A percentile compares a stretch with the other conserved stretches of the same genome.
These are phyloP conservation scores for Oryza meyeriana DNA, from an alignment of 176 grass and related monocot species.

Conservation along the genomic window DNA sequence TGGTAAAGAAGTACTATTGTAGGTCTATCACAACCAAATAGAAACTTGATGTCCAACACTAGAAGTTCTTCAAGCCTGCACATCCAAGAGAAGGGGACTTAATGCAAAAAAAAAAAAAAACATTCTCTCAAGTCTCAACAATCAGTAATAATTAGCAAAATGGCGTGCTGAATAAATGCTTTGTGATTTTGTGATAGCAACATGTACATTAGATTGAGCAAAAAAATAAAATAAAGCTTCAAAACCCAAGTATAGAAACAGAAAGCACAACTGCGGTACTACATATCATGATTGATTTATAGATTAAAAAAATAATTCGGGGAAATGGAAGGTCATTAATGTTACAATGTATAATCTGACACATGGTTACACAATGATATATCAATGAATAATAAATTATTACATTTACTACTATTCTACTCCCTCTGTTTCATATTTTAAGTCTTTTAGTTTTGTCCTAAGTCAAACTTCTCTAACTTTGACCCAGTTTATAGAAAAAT, in stretches of 20 bases:
- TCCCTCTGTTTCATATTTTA: no score
- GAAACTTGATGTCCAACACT: slow-evolving; percentile 76
- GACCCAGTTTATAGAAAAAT: no score
- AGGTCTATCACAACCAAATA: slow-evolving; percentile 59
- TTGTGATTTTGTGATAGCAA: background rate
- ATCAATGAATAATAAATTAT: background rate
- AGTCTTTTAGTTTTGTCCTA: no score
- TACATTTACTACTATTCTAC: background rate
- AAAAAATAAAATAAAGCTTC: background rate
- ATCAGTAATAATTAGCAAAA: background rate
- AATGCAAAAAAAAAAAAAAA: background rate
- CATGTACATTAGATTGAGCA: background rate
- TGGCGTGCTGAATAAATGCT: background rate
- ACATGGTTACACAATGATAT: background rate
- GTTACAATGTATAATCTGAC: background rate
- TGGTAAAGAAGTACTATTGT: slow-evolving; percentile 66
- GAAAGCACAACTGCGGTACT: background rate
- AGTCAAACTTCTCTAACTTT: no score
- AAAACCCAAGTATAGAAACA: background rate
- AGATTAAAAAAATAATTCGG: background rate
- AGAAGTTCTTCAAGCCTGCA: slow-evolving; percentile 69
- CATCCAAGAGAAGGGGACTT: background rate
- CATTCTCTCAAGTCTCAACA: background rate
- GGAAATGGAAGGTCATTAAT: background rate
- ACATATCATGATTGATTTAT: background rate